A percentile compares a stretch with the other conserved stretches of the same genome.
phyloP scores from a whole-genome alignment of 805 yeast genomes.

The Nakazawaea peltata region DNA sequence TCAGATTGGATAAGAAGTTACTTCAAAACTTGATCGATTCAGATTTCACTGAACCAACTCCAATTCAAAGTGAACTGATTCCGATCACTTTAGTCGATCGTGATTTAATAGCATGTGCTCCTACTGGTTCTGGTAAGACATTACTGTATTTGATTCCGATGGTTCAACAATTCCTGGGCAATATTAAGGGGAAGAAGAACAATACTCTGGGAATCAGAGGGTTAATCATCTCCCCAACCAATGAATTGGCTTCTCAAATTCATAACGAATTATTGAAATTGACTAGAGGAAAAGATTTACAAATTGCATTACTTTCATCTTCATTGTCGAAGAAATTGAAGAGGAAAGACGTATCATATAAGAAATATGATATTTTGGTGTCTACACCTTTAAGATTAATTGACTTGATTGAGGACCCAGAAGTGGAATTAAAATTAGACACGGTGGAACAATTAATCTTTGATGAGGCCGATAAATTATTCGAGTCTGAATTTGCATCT shows the following conservation, averaged over 20 bases:
- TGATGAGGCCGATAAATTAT: conserved; percentile 94
- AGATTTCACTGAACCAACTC: conserved; percentile 80
- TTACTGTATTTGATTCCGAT: conserved; percentile 83
- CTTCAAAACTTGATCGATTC: conserved; percentile 57
- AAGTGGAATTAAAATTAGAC: conserved; percentile 42
- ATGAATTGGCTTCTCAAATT: conserved; percentile 86
- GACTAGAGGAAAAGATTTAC: conserved; percentile 46
- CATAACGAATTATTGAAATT: conserved; percentile 58
- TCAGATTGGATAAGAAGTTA: conserved; percentile 50
- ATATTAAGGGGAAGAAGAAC: conserved; percentile 15
- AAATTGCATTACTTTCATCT: conserved; percentile 60
- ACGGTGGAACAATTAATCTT: conserved; percentile 70
- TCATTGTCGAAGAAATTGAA: conserved; percentile 61
- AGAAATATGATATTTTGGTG: conserved; percentile 71
- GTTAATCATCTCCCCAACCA: conserved; percentile 85
- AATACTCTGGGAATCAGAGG: conserved; percentile 55
- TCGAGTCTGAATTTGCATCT: conserved; percentile 78
- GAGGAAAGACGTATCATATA: conserved; percentile 47
- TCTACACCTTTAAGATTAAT: conserved; percentile 86
- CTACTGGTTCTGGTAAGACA: conserved; percentile 98
- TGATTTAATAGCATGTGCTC: conserved; percentile 90
- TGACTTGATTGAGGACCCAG: conserved; percentile 59
- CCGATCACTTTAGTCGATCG: conserved; percentile 64
- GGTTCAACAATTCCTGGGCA: conserved; percentile 41
- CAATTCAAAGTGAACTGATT: conserved; percentile 87